Conservation (phyloP, 2,329 filamentous ascomycete species). For the Esteya vermicola region DNA sequence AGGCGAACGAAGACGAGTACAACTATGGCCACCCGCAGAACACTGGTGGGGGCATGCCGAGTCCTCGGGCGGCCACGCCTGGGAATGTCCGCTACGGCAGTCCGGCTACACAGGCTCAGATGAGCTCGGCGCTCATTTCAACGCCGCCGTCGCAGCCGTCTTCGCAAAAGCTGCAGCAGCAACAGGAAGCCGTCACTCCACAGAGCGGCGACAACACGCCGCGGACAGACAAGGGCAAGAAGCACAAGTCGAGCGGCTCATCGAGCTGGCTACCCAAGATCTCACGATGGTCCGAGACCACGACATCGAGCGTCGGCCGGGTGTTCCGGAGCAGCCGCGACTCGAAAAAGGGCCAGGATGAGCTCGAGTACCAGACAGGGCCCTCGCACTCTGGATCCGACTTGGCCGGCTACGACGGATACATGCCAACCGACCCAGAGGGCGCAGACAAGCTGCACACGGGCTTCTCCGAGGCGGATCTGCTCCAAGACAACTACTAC, state of each 20-base stretch:
- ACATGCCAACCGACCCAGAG: slow-evolving; percentile 38
- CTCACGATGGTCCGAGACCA: slow-evolving; percentile 95
- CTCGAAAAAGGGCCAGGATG: slow-evolving; percentile 46
- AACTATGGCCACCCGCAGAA: slow-evolving; percentile 21
- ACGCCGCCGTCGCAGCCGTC: slow-evolving; percentile 29
- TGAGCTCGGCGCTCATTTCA: slow-evolving; percentile 5
- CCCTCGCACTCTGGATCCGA: slow-evolving; percentile 71
- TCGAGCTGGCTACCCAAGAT: slow-evolving; percentile 78
- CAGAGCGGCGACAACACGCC: slow-evolving; percentile 71
- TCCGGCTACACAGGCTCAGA: slow-evolving; percentile 4
- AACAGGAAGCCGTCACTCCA: slow-evolving; percentile 14
- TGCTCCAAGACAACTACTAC: slow-evolving; percentile 16
- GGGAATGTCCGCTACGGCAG: slow-evolving; percentile 21
- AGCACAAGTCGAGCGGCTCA: slow-evolving; percentile 76
- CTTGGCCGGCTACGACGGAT: slow-evolving; percentile 51
- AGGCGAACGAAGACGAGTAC: slow-evolving; percentile 65
- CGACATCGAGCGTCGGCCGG: slow-evolving; percentile 71
- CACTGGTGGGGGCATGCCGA: neutral
- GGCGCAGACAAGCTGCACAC: slow-evolving; percentile 46
- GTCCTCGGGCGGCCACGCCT: slow-evolving; percentile 35
- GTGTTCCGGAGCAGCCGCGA: slow-evolving; percentile 58
- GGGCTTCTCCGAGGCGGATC: slow-evolving; percentile 39
- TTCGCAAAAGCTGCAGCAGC: slow-evolving; percentile 1
- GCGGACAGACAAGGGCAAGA: slow-evolving; percentile 60
- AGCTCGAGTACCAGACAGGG: slow-evolving; percentile 13